Base-by-base conservation (phyloP, 2,329 filamentous ascomycete genomes). In the Plectosphaerella plurivora region DNA sequence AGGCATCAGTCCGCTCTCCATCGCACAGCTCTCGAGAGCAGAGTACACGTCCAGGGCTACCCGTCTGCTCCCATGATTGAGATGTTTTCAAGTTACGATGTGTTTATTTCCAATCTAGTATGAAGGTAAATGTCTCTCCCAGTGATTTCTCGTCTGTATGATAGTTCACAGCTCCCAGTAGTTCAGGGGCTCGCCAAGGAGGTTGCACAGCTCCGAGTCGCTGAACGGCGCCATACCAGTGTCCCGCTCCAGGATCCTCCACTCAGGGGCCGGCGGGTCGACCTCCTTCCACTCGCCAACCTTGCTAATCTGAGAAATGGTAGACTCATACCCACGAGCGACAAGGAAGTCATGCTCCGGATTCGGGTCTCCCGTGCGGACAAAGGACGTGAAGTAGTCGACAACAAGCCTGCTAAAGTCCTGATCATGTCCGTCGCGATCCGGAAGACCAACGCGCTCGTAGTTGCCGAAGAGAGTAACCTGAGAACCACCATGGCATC, bases 401-500 rank as follows among this genome's bases (percentile, higher is more conserved):
- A 68, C 57, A 5, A 65, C 52, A 7, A 71, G 52, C 55, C 62
- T 61, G 54, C 63, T 62, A 39, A 69, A 72, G 22, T 60, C 55
- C 10, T 64, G 57, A 53, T 73, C 70, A 12, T 58, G 54, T 8
- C 64, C 68, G 51, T 73, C 70, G 6, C 71, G 63, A 47, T 68
- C 68, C 2, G 64, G 63, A 46, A 61, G 60, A 1, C 65, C 67
- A 4, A 51, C 60, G 25, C 67, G 63, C 5, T 53, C 50, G n/a
- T 61, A 58, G 7, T 62, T 71, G 22, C 66, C 71, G 53, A 73
- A 71, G 5, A 68, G 66, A n/a, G 68, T 57, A 51, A 67, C 61
- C 50, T 71, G 65, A 51, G 73, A 70, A 10, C 69, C 69, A 2
- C 65, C 68, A 51, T 73, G 70, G 59, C 71, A 74, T 55, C 71